Base-by-base conservation (phyloP, 2,329 filamentous ascomycete genomes). In the Scedosporium minutisporum region DNA sequence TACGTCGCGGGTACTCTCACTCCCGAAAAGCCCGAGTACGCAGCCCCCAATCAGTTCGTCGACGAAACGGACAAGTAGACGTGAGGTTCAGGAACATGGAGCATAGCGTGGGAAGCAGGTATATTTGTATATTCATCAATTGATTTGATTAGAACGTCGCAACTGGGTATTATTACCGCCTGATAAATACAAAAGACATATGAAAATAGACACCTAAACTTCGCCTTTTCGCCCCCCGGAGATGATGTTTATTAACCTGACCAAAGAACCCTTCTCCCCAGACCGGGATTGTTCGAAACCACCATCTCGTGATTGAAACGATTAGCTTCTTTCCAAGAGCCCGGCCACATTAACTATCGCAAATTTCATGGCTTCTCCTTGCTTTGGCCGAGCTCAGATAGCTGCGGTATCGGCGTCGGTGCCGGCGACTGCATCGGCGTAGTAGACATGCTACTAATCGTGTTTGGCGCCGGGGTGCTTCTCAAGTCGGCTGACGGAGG, bases 1-100 rank as follows among this genome's bases (percentile, higher is more conserved):
- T 81, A 77, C 61, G 75, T 82, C 1, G 68, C 71, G 1, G 73
- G 74, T 9, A 77, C 76, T 0, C 70, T 74, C 66, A 71, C 73
- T 4, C 69, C 69, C 3, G 70, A 71, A 10, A 75, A 74, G 0
- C 73, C 73, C 0, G 61, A 57, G 6, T 78, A 70, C 55, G 72
- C 76, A 14, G 72, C 73, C 2, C 76, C 76, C 0, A 63, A 71
- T 0, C 68, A 74, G 61, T 76, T 69, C 41, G 65, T 68, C 1
- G 72, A 74, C 12, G 72, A 75, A 25, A 66, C 75, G 3, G 73
- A 75, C 57, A 73, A 71, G 62, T 6, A 18, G 3, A 5, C 38
- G 41, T 18, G 27, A 33, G 18, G 14, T 59, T n/a, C 57, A 33
- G 14, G 21, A n/a, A 59, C 12, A 29, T 4, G 57, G 27, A 59